Conservation (phyloP, 2,329 filamentous ascomycete genomes). For the Didymella segeticola region DNA sequence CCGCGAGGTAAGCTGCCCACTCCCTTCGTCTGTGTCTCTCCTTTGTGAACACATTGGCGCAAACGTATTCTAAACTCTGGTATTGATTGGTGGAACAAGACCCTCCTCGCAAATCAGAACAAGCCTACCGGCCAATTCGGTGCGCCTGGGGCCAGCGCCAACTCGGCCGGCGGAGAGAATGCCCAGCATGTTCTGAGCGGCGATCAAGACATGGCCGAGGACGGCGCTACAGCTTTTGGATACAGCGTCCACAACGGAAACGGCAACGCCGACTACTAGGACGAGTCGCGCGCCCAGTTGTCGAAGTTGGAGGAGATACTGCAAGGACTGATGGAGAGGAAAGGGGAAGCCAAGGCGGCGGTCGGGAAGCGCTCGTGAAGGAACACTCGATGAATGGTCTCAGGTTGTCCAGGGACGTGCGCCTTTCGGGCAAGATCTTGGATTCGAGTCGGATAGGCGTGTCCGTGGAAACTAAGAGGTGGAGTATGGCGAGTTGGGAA, state of each 20-base stretch:
- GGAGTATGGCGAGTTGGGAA: constrained; percentile 2
- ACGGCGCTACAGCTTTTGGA: constrained; percentile 51
- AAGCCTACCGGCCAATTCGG: constrained; percentile 55
- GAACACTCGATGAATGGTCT: not conserved
- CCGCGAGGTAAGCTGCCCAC: constrained; percentile 78
- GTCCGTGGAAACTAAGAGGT: constrained; percentile 6
- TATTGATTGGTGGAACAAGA: constrained; percentile 68
- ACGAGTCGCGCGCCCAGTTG: constrained; percentile 17
- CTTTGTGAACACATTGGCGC: constrained; percentile 48
- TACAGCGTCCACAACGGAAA: constrained; percentile 53
- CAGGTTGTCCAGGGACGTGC: constrained; percentile 1
- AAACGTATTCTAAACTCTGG: constrained; percentile 57
- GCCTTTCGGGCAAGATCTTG: not conserved
- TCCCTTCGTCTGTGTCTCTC: constrained; percentile 38
- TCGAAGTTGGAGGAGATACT: constrained; percentile 2
- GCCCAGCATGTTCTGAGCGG: constrained; percentile 52
- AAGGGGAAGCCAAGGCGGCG: not conserved
- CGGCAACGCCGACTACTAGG: constrained; percentile 48
- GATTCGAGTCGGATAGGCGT: not conserved
- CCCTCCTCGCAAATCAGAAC: constrained; percentile 76
- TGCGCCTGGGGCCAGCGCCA: constrained; percentile 45
- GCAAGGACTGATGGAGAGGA: not conserved
- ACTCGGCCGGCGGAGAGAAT: constrained; percentile 46
- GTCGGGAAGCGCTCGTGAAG: not conserved
- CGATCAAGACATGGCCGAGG: constrained; percentile 53